Conservation (phyloP, 805 yeast species). For the Myxozyma vanderwaltii region DNA sequence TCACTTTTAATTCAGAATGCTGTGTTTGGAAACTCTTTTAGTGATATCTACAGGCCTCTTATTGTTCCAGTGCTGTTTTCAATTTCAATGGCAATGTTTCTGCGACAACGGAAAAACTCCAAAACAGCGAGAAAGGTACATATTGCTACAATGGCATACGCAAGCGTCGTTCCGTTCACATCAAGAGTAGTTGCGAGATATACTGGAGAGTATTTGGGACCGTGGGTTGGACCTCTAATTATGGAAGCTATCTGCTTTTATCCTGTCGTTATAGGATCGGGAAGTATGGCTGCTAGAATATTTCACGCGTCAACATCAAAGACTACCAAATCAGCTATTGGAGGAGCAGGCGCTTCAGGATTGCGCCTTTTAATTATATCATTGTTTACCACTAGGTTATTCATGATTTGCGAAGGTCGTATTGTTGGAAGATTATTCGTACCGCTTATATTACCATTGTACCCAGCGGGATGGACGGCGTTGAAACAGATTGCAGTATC, state of each 20-base stretch:
- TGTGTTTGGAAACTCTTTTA: conserved; percentile 16
- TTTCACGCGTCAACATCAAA: conserved; percentile 1
- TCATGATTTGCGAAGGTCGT: conserved; percentile 7
- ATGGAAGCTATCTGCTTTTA: conserved; percentile 9
- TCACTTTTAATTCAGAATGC: conserved; percentile 14
- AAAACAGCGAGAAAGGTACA: neutral
- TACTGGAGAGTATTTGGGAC: conserved; percentile 14
- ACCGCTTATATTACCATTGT: neutral
- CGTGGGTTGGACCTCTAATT: conserved; percentile 21
- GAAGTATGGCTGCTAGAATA: conserved; percentile 9
- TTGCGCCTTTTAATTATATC: conserved; percentile 13
- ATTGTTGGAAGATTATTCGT: conserved; percentile 9
- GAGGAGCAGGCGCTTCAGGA: conserved; percentile 7
- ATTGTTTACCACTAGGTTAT: conserved; percentile 9
- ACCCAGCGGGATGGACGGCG: conserved; percentile 4
- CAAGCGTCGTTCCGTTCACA: neutral
- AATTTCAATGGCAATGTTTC: conserved; percentile 1
- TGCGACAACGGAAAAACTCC: conserved; percentile 1
- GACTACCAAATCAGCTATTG: conserved; percentile 8
- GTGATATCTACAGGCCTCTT: conserved; percentile 12
- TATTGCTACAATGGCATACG: conserved; percentile 4
- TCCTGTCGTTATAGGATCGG: conserved; percentile 18
- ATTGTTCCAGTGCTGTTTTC: conserved; percentile 7
- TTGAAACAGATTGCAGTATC: neutral
- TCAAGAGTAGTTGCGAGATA: neutral